Conservation (phyloP, 768 basidiomycete genomes). For the Rickenella mellea region DNA sequence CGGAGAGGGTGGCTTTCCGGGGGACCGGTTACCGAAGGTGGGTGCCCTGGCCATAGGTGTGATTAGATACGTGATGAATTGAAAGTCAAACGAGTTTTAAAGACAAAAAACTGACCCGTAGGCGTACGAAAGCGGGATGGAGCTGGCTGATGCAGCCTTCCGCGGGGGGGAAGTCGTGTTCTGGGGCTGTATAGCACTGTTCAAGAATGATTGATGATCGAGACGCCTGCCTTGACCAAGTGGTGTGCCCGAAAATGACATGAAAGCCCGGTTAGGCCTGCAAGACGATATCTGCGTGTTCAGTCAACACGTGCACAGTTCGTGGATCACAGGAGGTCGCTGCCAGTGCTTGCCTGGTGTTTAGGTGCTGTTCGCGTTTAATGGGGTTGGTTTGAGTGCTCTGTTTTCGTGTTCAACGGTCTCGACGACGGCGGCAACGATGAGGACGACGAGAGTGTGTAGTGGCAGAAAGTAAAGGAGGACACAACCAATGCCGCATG, state of each 20-base stretch:
- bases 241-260: constrained; percentile 83
- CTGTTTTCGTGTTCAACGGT: too few species aligned
- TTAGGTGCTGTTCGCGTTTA: too few species aligned
- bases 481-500: too few species aligned
- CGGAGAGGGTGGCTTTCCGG: constrained; percentile 22
- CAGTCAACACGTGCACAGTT: neutral
- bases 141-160: constrained; percentile 17
- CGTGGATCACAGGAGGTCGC: too few species aligned
- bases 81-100: constrained; percentile 11
- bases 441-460: too few species aligned
- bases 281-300: neutral
- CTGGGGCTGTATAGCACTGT: constrained; percentile 34
- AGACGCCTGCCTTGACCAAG: constrained; percentile 80
- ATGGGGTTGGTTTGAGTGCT: too few species aligned
- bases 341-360: too few species aligned
- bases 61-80: constrained; percentile 13
- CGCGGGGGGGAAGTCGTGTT: constrained; percentile 22
- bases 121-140: constrained; percentile 53
- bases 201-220: constrained; percentile 71
- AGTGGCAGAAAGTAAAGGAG: too few species aligned
- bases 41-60: constrained; percentile 38
- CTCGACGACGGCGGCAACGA: too few species aligned
- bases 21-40: constrained; percentile 45
- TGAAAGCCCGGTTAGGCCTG: constrained; percentile 25
- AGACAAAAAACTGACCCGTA: constrained; percentile 46